Evolutionary conservation across 768 basidiomycete species (phyloP).

Genomic region (Galerina marginata): DNA sequence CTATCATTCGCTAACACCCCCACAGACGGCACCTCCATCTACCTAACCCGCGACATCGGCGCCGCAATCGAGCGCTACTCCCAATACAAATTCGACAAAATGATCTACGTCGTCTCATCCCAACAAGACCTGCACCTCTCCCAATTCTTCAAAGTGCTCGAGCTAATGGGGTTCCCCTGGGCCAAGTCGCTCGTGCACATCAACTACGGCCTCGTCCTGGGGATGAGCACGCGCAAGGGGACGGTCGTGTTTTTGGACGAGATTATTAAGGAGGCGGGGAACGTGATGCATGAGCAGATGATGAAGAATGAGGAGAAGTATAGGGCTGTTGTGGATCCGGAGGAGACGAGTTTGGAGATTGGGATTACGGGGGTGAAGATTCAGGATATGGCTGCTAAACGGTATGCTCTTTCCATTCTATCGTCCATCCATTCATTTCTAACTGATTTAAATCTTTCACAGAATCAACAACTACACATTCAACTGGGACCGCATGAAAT

Average conservation of each 20-base stretch:
- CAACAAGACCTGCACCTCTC: conserved; percentile 87
- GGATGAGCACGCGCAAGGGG: conserved; percentile 94
- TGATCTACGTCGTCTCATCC: conserved; percentile 92
- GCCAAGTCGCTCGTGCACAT: conserved; percentile 84
- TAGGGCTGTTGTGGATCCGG: conserved; percentile 84
- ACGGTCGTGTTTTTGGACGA: conserved; percentile 95
- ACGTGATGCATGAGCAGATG: conserved; percentile 98
- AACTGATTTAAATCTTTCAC: conserved; percentile 1
- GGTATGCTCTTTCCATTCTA: conserved; percentile 46
- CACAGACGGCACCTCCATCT: conserved; percentile 90
- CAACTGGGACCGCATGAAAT: conserved; percentile 92
- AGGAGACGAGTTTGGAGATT: conserved; percentile 76
- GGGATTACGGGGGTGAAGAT: conserved; percentile 98
- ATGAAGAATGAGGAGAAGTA: conserved; percentile 93
- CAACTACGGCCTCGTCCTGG: conserved; percentile 90
- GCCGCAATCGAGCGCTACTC: conserved; percentile 92
- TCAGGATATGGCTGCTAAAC: conserved; percentile 94
- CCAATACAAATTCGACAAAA: conserved; percentile 84
- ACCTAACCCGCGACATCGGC: conserved; percentile 94
- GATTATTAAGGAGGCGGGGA: conserved; percentile 86
- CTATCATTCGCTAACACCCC: neutral
- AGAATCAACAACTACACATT: conserved; percentile 97
- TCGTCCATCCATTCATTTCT: neutral
- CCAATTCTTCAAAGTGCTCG: conserved; percentile 93
- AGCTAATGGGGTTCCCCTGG: conserved; percentile 90